Conservation (phyloP, 257 asterid species). For the Petunia axillaris region DNA sequence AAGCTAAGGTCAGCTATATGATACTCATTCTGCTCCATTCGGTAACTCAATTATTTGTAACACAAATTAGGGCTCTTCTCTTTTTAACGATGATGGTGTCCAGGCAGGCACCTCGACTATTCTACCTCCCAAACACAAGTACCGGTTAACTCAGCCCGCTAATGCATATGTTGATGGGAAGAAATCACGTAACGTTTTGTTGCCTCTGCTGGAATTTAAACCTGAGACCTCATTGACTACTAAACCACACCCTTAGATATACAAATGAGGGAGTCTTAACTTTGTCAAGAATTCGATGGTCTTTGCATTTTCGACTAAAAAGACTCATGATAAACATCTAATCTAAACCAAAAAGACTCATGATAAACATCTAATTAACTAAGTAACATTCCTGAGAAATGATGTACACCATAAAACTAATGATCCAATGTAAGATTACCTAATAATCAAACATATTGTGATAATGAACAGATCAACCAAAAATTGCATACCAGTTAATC, state of each 20-base stretch:
- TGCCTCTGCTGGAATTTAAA: too few relatives aligned
- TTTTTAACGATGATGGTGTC: too few relatives aligned
- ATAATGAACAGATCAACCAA: constrained; percentile 18
- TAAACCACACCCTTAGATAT: too few relatives aligned
- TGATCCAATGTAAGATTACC: background rate
- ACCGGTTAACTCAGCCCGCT: too few relatives aligned
- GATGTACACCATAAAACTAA: background rate
- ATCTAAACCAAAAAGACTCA: background rate
- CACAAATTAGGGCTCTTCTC: background rate
- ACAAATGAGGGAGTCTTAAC: too few relatives aligned
- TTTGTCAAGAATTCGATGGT: too few relatives aligned
- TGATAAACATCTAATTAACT: background rate
- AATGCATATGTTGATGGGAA: too few relatives aligned
- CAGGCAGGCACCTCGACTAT: too few relatives aligned
- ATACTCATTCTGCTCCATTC: background rate
- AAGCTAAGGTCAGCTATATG: background rate
- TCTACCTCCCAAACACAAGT: too few relatives aligned
- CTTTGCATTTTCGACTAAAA: background rate
- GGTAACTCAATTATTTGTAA: constrained; percentile 2
- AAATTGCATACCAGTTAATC: background rate
- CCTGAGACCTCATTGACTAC: too few relatives aligned
- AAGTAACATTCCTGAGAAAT: background rate
- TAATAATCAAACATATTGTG: background rate
- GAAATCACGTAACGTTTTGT: too few relatives aligned
- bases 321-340: background rate